These are phyloP conservation scores for Penicillium chermesinum DNA, from an alignment of 495 filamentous ascomycete genomes.

Conservation along the genomic window DNA sequence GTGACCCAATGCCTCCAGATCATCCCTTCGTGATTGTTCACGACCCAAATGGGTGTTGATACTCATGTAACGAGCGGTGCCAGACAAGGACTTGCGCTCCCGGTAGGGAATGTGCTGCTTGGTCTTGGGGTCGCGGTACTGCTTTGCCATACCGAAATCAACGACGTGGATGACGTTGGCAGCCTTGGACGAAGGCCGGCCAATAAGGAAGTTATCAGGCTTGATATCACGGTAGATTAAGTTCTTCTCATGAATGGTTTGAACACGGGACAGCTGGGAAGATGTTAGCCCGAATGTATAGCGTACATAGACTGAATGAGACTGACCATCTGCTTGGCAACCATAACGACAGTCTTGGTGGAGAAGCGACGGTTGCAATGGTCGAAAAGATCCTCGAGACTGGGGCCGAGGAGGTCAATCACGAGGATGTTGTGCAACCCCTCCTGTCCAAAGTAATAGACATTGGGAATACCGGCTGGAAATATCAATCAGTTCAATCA, in stretches of 20 bases:
- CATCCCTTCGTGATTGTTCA: constrained; percentile 94
- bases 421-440: constrained; percentile 99
- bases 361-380: constrained; percentile 94
- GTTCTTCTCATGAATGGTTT: constrained; percentile 99
- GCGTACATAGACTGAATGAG: background rate
- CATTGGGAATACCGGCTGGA: constrained; percentile 95
- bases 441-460: constrained; percentile 99
- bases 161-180: constrained; percentile 99
- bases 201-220: constrained; percentile 98
- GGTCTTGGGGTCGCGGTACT: constrained; percentile 97
- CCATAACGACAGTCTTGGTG: constrained; percentile 98
- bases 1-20: constrained; percentile 92
- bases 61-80: constrained; percentile 98
- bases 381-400: constrained; percentile 95
- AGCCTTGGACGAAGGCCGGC: constrained; percentile 83
- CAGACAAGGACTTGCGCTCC: constrained; percentile 94
- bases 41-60: constrained; percentile 98
- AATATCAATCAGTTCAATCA: constrained; percentile 13
- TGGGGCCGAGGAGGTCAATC: constrained; percentile 94
- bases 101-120: constrained; percentile 99
- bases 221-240: constrained; percentile 99
- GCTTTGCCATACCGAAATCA: constrained; percentile 99
- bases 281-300: constrained; percentile 13
- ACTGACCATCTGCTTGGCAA: constrained; percentile 97
- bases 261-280: constrained; percentile 81